These are phyloP conservation scores for Osmanthus fragrans DNA, from an alignment of 257 asterid genomes.

Conservation along the genomic window DNA sequence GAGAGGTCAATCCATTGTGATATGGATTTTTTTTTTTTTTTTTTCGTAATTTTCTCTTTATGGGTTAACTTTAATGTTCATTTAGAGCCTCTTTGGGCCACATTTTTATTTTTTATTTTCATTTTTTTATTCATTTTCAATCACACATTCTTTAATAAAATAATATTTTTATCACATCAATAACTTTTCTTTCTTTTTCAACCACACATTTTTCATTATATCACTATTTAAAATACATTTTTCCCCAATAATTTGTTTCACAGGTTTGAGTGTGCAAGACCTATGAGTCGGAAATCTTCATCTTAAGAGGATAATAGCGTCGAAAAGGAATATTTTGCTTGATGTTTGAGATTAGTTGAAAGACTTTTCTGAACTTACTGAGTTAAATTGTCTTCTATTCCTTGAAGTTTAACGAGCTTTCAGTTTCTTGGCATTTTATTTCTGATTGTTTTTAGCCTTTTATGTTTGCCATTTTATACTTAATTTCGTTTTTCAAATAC, in stretches of 20 bases:
- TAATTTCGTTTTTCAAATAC: no score
- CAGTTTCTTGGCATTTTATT: background rate
- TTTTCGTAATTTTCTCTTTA: background rate
- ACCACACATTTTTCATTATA: no score
- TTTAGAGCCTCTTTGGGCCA: no score
- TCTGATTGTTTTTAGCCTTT: no score
- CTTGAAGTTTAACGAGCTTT: background rate
- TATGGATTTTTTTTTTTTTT: background rate
- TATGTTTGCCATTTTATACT: background rate
- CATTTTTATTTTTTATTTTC: no score
- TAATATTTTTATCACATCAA: no score
- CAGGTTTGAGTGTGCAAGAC: conserved; percentile 1
- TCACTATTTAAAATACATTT: no score
- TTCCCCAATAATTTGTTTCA: background rate
- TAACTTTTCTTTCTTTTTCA: no score
- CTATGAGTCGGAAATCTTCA: background rate
- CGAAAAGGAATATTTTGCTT: background rate
- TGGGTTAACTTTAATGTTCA: background rate
- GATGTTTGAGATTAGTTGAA: background rate
- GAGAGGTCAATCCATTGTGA: background rate
- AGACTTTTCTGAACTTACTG: background rate
- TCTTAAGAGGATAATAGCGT: background rate
- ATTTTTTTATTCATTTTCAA: no score
- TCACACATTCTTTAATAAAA: no score
- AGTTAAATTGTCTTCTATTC: background rate